Conservation (phyloP, 495 filamentous ascomycete species). For the Tricharina praecox region DNA sequence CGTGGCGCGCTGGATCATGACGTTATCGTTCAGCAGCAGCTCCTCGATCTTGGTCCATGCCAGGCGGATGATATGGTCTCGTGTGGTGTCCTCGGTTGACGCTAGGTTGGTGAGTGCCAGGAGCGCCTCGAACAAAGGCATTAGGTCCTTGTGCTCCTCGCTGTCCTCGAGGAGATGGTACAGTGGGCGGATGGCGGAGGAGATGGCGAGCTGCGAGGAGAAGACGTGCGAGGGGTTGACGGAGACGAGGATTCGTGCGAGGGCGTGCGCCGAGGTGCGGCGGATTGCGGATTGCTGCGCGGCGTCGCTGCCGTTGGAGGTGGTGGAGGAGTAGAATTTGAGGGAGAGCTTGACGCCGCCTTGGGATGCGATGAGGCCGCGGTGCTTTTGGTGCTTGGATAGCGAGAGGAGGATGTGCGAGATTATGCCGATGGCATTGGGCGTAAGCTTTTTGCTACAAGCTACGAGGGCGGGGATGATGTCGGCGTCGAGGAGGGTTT, state of each 20-base stretch:
- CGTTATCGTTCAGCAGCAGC: slow-evolving; percentile 57
- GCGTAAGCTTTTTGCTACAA: slow-evolving; percentile 48
- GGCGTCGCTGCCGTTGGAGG: slow-evolving; percentile 30
- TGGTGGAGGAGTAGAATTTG: slow-evolving; percentile 40
- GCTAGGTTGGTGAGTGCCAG: slow-evolving; percentile 89
- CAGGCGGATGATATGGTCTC: slow-evolving; percentile 51
- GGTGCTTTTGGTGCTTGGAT: slow-evolving; percentile 48
- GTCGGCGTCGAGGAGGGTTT: slow-evolving; percentile 55
- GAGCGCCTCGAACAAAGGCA: slow-evolving; percentile 76
- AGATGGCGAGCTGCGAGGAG: slow-evolving; percentile 53
- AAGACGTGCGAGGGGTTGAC: slow-evolving; percentile 78
- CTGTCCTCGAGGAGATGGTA: slow-evolving; percentile 48
- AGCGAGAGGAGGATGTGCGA: slow-evolving; percentile 61
- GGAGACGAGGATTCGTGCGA: slow-evolving; percentile 83
- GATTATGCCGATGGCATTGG: slow-evolving; percentile 46
- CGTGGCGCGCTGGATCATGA: slow-evolving; percentile 62
- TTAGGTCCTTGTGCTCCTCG: slow-evolving; percentile 41
- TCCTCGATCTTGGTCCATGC: slow-evolving; percentile 64
- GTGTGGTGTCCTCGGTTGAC: slow-evolving; percentile 47
- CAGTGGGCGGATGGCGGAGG: slow-evolving; percentile 63
- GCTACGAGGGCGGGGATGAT: slow-evolving; percentile 56
- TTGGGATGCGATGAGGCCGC: slow-evolving; percentile 72
- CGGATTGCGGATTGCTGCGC: slow-evolving; percentile 20
- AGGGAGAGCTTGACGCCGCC: slow-evolving; percentile 75
- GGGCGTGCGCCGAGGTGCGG: slow-evolving; percentile 45